Percentiles rank a stretch among this genome's conserved stretches.
Conservation (phyloP, 139 green algal genomes). For the Pleodorina starrii region DNA sequence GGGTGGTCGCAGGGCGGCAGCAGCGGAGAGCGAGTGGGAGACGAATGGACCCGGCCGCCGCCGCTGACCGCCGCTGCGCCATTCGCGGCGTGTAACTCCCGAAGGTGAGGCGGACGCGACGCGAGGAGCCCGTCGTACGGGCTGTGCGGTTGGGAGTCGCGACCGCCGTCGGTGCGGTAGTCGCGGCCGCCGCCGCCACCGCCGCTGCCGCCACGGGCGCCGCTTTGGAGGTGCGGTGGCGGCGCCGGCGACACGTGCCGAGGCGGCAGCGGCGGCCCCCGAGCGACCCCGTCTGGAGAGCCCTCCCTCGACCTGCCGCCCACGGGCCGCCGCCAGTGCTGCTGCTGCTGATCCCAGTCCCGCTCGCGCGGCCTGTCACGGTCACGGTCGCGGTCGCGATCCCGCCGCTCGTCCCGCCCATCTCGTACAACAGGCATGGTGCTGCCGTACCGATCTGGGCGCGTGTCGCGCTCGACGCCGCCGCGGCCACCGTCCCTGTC, state of each 20-base stretch:
- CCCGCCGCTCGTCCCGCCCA: background rate
- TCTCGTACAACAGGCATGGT: background rate
- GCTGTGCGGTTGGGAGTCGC: background rate
- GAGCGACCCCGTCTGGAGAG: background rate
- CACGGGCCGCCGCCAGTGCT: background rate
- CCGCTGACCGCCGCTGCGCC: background rate
- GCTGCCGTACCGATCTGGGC: conserved; percentile 2
- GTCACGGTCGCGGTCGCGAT: background rate
- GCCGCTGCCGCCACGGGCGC: background rate
- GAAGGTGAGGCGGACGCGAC: background rate
- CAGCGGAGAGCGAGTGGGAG: background rate
- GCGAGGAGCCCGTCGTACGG: background rate
- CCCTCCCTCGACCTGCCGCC: conserved; percentile 21
- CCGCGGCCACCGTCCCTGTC: background rate
- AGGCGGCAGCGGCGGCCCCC: background rate
- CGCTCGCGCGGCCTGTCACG: background rate
- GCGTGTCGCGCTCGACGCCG: background rate
- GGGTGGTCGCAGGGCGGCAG: background rate
- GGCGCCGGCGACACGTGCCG: background rate
- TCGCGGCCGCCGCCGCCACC: background rate
- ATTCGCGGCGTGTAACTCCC: background rate
- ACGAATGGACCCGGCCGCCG: background rate
- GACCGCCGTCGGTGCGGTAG: background rate
- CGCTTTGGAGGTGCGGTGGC: background rate
- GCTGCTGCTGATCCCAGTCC: background rate